Evolutionary conservation across 345 rosid species (phyloP), one percentile per base, ranked within the genome.

Genomic region (Moricandia moricandioides): DNA sequence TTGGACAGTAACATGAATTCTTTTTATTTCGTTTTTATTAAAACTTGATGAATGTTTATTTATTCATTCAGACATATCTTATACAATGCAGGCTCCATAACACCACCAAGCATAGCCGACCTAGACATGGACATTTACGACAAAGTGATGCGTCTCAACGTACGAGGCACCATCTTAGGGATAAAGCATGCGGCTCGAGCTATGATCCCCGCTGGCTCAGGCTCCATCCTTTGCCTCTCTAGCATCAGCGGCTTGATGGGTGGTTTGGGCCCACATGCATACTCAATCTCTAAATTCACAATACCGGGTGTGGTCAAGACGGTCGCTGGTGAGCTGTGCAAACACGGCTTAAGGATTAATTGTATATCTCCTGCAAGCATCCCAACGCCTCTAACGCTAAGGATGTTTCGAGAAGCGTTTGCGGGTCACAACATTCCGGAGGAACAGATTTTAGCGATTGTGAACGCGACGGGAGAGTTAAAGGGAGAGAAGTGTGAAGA

Each of bases 131-230:
- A 84, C 3, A 85, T 80, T 61, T 90, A 88, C 58, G 95, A 93
- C 59, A 74, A 74, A 72, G 91, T 92, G 3, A 88, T 90, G 88
- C 70, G 70, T 40, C 65, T 90, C 65, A 92, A 92, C 66, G 84
- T 90, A 8, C 78, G 89, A 29, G 96, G 92, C 7, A 73, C 59
- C 1, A 31, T 90, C 1, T 82, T 82, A 0, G 96, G 97, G 21
- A 90, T 90, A 31, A 93, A 90, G 70, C 93, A 90, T 5, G 96
- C 95, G 0, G 87, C 96, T 0, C 87, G 96, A 14, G 93, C 82
- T 52, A 92, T 92, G 98, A 79, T 86, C 24, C 95, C 93, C 0
- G n/a, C 21, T 1, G 85, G 91, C 21, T 86, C 87, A 0, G 96
- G 96, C 10, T 85, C 88, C 26, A 89, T 92, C 34, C 85, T 90